Base-by-base conservation (phyloP, 805 yeast species). In the Yarrowia sp. region DNA sequence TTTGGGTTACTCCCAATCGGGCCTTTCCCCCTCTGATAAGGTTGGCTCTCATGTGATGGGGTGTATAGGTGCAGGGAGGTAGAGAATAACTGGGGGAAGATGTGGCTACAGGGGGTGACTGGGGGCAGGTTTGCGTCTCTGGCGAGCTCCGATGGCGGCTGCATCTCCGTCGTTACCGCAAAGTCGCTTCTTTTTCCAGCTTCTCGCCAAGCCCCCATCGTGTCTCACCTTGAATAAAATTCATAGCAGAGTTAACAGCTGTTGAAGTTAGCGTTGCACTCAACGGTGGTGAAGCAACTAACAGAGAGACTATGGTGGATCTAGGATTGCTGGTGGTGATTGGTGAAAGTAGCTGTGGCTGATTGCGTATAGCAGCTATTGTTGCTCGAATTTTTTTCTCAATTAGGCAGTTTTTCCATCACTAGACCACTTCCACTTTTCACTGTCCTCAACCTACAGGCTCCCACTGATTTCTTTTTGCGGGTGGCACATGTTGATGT, bases 1-100 rank as follows among this genome's bases (percentile, higher is more conserved):
- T 59, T 59, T 59, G 52, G 65, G 65, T 59, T 59, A 42, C 45
- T 59, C 65, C 65, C 65, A 59, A 59, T 59, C 65, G 65, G 65
- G 65, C 2, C 35, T 32, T 45, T 5, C 8, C 11, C 40, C 11
- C 26, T n/a, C 52, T 58, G 65, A 59, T 59, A 59, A 59, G 65
- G 65, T 59, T 59, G 36, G 36, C 35, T 8, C 10, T 58, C 49
- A 58, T 58, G 50, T 58, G 61, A 55, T 55, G 61, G 46, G 36
- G 32, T 35, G 56, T 50, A 50, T 35, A 50, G 56, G 35, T n/a
- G 56, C 22, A 35, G 12, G 15, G 56, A 4, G 42, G 26, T 2
- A 1, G 43, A 32, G 26, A 41, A 26, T 10, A 16, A 16, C 12
- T 48, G 52, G 16, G 19, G 11, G 5, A 19, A 11, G 12, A 16